Base-by-base conservation (phyloP, 2,329 filamentous ascomycete species). In the Atkinsonella texensis region DNA sequence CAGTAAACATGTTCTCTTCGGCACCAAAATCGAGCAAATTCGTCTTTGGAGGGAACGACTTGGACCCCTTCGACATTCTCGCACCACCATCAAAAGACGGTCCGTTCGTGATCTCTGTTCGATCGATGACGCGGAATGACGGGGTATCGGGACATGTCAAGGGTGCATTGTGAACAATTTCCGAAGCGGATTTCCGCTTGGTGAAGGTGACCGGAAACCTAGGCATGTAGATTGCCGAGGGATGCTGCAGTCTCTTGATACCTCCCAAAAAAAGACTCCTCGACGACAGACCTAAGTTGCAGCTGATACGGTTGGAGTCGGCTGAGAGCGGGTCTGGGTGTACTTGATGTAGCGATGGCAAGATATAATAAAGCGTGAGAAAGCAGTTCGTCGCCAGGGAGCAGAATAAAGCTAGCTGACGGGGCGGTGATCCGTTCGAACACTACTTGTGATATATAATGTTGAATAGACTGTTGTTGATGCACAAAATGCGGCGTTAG, bases 1-100 rank as follows among this genome's bases (percentile, higher is more conserved):
- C 75, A 18, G 75, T 72, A 63, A 82, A 81, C 56, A 81, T 73
- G 61, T 81, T 81, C 56, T 80, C 75, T 56, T 79, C 76, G 28
- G 74, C 72, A 41, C 74, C 70, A 18, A 69, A 56, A 35, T 71
- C 65, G 15, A 63, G 54, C 35, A 64, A 56, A 46, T 65, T 69
- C 28, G 68, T 63, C 54, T 65, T 74, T 20, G 69, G 66, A 47
- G 68, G 57, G 47, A 63, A 60, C 54, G 67, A 62, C 33, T 62
- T 63, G 23, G 63, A 58, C 46, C 68, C 65, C 53, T 68, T 70
- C 40, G 66, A 64, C 60, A 74, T 61, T 43, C 68, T 70, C 28
- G 66, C 70, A 49, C 74, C 73, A 48, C 73, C 71, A 58, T 79
- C 76, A 51, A 79, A 78, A 2, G 74, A 70, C 56, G 72, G 77